Base-by-base conservation (phyloP, 129 eudicot genomes). In the Artemisia tridentata region DNA sequence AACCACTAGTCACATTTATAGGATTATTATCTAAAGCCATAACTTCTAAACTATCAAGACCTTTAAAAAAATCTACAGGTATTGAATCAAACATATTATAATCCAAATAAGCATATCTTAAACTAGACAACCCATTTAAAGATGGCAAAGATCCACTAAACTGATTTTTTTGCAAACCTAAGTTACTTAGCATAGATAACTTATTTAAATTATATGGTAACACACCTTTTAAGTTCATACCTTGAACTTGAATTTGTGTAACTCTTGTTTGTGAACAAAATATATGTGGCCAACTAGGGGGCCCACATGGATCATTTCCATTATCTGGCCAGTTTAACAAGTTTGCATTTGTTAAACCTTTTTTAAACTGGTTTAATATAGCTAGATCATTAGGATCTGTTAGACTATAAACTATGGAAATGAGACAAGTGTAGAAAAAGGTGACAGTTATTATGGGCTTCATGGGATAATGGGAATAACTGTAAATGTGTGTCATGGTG, bases 261-360 rank as follows among this genome's bases (percentile, higher is more conserved):
- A 95, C 95, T 76, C 96, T 88, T 10, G 72, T 69, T 18, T 78
- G 85, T 18, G 62, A 18, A 77, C 99, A 95, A 46, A 51, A 84
- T 2, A 95, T 68, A 54, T 84, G 86, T 7, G 85, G 84, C 99
- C 99, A 95, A 38, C 79, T 78, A 15, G 96, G 95, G 3, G 97
- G 79, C 7, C 99, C 99, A 83, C 99, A 95, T 3, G 99, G 99
- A 89, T 95, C 97, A 50, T 71, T 65, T 3, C 85, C 86, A 74
- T 82, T 75, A 1, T 52, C 60, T 67, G 99, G 99, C 99, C 99
- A 95, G 34, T 84, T 74, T 77, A 95, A 70, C 72, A 95, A 89
- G 80, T 95, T 96, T 43, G 89, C 75, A 78, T 95, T 95, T 72
- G 80, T 75, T 72, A 95, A 79, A 53, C 95, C 97, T 75, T 84